Evolutionary conservation across 2,329 filamentous ascomycete species (phyloP).

Genomic region (Rhinocladiella similis): DNA sequence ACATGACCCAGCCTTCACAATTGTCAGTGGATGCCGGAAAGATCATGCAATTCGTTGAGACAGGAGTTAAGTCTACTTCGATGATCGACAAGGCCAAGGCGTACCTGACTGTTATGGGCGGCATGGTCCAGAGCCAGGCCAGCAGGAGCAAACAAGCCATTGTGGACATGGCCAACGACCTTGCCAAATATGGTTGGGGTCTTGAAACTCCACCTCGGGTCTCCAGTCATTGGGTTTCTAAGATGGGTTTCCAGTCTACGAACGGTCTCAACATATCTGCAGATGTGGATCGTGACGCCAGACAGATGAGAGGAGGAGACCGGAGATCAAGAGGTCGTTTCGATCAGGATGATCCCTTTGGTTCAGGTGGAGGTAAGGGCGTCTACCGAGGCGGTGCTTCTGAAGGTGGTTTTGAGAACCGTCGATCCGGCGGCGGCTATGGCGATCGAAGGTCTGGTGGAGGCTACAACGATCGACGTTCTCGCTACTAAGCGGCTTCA

Average conservation of each 20-base stretch:
- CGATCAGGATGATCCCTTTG: slow-evolving; percentile 15
- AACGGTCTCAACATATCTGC: slow-evolving; percentile 29
- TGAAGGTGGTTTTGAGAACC: slow-evolving; percentile 2
- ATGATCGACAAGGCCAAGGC: slow-evolving; percentile 32
- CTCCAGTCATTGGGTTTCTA: slow-evolving; percentile 26
- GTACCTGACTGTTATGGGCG: slow-evolving; percentile 33
- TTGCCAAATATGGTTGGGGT: slow-evolving; percentile 50
- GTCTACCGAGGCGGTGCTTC: neutral
- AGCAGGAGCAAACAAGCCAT: slow-evolving; percentile 38
- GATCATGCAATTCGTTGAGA: slow-evolving; percentile 42
- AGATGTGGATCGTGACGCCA: neutral
- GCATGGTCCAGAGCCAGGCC: slow-evolving; percentile 26
- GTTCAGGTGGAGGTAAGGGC: slow-evolving; percentile 2
- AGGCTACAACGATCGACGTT: neutral
- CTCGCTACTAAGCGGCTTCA: neutral
- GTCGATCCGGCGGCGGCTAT: slow-evolving; percentile 4
- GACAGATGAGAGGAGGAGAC: slow-evolving; percentile 3
- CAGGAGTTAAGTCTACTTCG: slow-evolving; percentile 36
- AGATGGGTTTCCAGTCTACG: slow-evolving; percentile 33
- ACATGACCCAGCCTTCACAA: slow-evolving; percentile 36
- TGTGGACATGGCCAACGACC: slow-evolving; percentile 46
- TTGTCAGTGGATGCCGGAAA: slow-evolving; percentile 29
- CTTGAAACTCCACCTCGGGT: slow-evolving; percentile 43
- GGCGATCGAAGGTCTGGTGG: slow-evolving; percentile 1
- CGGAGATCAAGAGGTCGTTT: neutral